phyloP scores from a whole-genome alignment of 441 rosid genomes.

The Geranium incanum region DNA sequence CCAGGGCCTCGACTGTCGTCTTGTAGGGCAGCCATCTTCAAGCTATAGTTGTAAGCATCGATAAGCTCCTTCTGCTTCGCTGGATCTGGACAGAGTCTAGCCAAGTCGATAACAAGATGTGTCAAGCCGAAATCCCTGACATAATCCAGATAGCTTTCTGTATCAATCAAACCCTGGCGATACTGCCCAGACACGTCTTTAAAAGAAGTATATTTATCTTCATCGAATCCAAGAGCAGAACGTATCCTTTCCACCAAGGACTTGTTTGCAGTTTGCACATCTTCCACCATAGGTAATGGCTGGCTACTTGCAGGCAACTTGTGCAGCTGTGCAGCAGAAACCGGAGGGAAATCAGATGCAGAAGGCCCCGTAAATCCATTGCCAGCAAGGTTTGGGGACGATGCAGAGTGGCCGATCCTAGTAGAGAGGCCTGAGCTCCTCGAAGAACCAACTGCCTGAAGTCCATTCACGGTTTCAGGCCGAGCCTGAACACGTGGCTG shows the following conservation, averaged over 20 bases:
- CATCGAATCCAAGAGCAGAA: slow-evolving; percentile 55
- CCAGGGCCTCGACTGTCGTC: slow-evolving; percentile 35
- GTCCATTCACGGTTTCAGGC: slow-evolving; percentile 29
- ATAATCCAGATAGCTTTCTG: slow-evolving; percentile 51
- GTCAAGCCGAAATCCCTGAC: slow-evolving; percentile 60
- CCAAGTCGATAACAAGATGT: slow-evolving; percentile 72
- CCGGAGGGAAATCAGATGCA: slow-evolving; percentile 64
- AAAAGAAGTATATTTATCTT: slow-evolving; percentile 58
- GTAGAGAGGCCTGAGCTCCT: slow-evolving; percentile 27
- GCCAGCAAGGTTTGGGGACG: slow-evolving; percentile 60
- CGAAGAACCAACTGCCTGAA: slow-evolving; percentile 23
- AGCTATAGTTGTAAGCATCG: slow-evolving; percentile 48
- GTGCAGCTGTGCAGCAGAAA: slow-evolving; percentile 42
- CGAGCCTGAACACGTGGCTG: slow-evolving; percentile 27
- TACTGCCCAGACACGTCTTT: slow-evolving; percentile 69
- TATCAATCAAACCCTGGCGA: slow-evolving; percentile 67
- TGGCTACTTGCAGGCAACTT: slow-evolving; percentile 33
- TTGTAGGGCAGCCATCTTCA: slow-evolving; percentile 27
- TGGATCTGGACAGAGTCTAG: slow-evolving; percentile 75
- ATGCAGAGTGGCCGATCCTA: slow-evolving; percentile 53
- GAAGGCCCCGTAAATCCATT: slow-evolving; percentile 33
- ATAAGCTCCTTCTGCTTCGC: slow-evolving; percentile 80
- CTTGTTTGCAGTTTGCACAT: slow-evolving; percentile 71
- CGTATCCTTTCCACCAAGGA: slow-evolving; percentile 77
- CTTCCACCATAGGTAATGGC: slow-evolving; percentile 30